phyloP scores from a whole-genome alignment of 2,329 filamentous ascomycete genomes.

The Trichoderma lentiforme region DNA sequence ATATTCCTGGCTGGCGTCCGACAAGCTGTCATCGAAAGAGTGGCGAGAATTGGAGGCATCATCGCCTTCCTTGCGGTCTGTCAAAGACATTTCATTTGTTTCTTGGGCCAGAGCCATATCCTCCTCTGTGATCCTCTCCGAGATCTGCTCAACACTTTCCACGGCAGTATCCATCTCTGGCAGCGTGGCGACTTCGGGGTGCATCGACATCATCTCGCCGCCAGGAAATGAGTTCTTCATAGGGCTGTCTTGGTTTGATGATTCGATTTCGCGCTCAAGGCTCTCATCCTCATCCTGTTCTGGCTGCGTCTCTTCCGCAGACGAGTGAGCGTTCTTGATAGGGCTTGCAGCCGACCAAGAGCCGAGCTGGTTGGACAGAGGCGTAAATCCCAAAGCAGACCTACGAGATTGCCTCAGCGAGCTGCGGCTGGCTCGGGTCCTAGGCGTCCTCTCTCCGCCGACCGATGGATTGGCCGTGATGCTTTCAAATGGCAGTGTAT shows the following conservation, averaged over 20 bases:
- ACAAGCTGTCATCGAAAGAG: slow-evolving; percentile 48
- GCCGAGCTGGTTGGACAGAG: slow-evolving; percentile 58
- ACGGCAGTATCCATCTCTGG: not conserved
- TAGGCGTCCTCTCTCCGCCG: slow-evolving; percentile 26
- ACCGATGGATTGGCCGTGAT: slow-evolving; percentile 44
- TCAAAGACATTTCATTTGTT: slow-evolving; percentile 57
- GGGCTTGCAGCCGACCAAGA: slow-evolving; percentile 61
- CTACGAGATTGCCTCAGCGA: slow-evolving; percentile 26
- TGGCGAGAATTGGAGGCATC: slow-evolving; percentile 31
- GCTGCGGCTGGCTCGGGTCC: slow-evolving; percentile 15
- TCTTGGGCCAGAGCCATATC: slow-evolving; percentile 57
- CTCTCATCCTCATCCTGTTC: not conserved
- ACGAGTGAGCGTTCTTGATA: slow-evolving; percentile 24
- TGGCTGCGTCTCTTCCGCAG: not conserved
- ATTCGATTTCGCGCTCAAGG: not conserved
- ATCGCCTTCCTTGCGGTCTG: slow-evolving; percentile 43
- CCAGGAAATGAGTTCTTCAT: slow-evolving; percentile 55
- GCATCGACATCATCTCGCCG: slow-evolving; percentile 51
- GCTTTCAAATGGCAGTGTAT: slow-evolving; percentile 34
- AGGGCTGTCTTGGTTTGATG: slow-evolving; percentile 35
- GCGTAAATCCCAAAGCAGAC: slow-evolving; percentile 55
- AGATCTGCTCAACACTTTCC: slow-evolving; percentile 29
- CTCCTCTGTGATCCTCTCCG: slow-evolving; percentile 53
- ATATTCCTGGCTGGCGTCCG: slow-evolving; percentile 63
- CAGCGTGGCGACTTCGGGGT: slow-evolving; percentile 23